Evolutionary conservation across 176 grass and related monocot species (phyloP).

Genomic region (Carex kokanica): DNA sequence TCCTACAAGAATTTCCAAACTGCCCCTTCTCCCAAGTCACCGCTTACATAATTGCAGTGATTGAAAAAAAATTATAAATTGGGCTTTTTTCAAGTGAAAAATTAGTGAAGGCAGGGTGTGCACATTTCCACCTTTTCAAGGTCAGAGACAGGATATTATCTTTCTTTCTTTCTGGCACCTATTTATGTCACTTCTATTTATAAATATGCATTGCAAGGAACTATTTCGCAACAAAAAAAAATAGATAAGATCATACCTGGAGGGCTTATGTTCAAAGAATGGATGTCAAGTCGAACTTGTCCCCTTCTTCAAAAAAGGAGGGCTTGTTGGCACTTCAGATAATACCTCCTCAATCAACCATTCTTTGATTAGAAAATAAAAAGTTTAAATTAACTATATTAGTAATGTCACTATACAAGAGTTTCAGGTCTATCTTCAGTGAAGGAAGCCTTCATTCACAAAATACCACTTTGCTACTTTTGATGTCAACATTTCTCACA

Average conservation of each 20-base stretch:
- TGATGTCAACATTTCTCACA: no score
- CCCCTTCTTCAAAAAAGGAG: conserved; percentile 59
- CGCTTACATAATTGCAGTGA: neutral
- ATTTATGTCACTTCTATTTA: neutral
- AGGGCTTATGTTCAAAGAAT: conserved; percentile 11
- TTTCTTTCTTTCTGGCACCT: neutral
- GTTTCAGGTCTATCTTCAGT: no score
- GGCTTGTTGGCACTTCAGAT: neutral
- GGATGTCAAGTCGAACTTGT: conserved; percentile 25
- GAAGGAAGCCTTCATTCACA: no score
- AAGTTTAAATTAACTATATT: no score
- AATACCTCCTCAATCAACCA: no score
- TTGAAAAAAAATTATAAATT: neutral
- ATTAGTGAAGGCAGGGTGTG: neutral
- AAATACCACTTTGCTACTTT: no score
- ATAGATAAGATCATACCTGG: conserved; percentile 32
- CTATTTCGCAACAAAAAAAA: neutral
- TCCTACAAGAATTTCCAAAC: neutral
- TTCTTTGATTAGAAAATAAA: no score
- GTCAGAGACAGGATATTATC: neutral
- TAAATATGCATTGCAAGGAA: neutral
- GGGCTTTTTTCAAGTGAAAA: neutral
- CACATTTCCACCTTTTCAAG: neutral
- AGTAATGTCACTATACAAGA: no score
- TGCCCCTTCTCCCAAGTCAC: neutral